Percentiles rank a stretch among this genome's conserved stretches.
These are phyloP conservation scores for Ampelomyces quisqualis DNA, from an alignment of 2,329 filamentous ascomycete species.

Conservation along the genomic window DNA sequence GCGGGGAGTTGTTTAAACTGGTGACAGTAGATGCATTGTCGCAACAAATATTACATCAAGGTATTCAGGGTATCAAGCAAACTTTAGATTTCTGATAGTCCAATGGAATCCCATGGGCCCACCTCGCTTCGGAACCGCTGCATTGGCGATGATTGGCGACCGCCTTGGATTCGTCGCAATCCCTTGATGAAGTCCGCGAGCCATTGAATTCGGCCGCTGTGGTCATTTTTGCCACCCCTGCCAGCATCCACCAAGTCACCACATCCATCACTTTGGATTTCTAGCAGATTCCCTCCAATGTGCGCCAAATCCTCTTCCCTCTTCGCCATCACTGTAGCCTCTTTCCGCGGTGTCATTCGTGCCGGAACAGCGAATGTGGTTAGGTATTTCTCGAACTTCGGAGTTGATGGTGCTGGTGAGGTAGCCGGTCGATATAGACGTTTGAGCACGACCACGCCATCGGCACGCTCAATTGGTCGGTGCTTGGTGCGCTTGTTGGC, in stretches of 20 bases:
- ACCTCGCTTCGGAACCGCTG: constrained; percentile 11
- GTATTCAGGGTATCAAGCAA: neutral
- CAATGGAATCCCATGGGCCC: constrained; percentile 11
- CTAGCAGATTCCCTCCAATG: neutral
- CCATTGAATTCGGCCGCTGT: neutral
- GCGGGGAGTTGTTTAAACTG: neutral
- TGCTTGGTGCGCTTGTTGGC: constrained; percentile 9
- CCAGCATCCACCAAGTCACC: neutral
- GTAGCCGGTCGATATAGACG: constrained; percentile 15
- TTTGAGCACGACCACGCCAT: constrained; percentile 20
- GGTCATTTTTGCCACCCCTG: constrained; percentile 6
- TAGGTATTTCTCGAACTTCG: constrained; percentile 4
- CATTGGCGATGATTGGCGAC: constrained; percentile 3
- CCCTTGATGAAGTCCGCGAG: neutral
- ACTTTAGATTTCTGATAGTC: neutral
- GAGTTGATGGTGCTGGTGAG: neutral
- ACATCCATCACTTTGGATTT: constrained; percentile 3
- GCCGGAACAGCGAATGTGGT: neutral
- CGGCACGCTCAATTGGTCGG: constrained; percentile 14
- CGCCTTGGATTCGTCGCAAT: neutral
- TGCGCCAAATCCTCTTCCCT: neutral
- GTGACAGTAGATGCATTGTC: neutral
- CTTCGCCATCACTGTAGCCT: neutral
- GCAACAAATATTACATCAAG: neutral
- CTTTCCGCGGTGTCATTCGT: neutral